phyloP scores from a whole-genome alignment of 2,329 filamentous ascomycete species.

The Monosporascus sp. region DNA sequence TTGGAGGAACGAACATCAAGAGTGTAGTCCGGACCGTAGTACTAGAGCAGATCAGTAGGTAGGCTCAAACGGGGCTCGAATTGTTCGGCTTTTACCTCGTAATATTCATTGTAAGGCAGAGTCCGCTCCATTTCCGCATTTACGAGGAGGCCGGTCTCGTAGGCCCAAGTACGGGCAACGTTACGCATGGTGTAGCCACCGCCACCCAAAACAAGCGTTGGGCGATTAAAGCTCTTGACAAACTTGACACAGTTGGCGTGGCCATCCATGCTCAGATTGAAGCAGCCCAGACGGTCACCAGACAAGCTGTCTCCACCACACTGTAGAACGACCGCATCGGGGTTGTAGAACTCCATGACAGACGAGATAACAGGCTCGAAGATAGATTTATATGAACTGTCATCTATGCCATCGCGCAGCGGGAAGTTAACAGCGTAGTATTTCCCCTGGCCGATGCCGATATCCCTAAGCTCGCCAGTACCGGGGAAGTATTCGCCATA shows the following conservation, averaged over 20 bases:
- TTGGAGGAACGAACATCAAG: constrained; percentile 85
- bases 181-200: constrained; percentile 97
- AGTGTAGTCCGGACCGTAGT: constrained; percentile 86
- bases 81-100: constrained; percentile 56
- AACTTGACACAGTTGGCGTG: constrained; percentile 93
- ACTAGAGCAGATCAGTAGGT: constrained; percentile 49
- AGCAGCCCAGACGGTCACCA: constrained; percentile 89
- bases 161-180: constrained; percentile 93
- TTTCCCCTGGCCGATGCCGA: constrained; percentile 81
- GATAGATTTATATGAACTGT: constrained; percentile 81
- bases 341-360: constrained; percentile 82
- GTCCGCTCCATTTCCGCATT: constrained; percentile 74
- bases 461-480: constrained; percentile 80
- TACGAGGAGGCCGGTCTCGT: constrained; percentile 87
- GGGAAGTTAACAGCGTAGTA: constrained; percentile 90
- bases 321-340: constrained; percentile 88
- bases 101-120: constrained; percentile 96
- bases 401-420: constrained; percentile 85
- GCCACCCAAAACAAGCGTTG: constrained; percentile 87
- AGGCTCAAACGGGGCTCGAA: constrained; percentile 36
- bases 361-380: constrained; percentile 86
- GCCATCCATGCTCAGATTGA: constrained; percentile 95
- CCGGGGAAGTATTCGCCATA: constrained; percentile 96
- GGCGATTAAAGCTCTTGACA: constrained; percentile 78
- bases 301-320: constrained; percentile 94